Percentiles rank a stretch among this genome's conserved stretches.
Conservation (phyloP, 1,139 yeast species). For the Hyphopichia pseudoburtonii region DNA sequence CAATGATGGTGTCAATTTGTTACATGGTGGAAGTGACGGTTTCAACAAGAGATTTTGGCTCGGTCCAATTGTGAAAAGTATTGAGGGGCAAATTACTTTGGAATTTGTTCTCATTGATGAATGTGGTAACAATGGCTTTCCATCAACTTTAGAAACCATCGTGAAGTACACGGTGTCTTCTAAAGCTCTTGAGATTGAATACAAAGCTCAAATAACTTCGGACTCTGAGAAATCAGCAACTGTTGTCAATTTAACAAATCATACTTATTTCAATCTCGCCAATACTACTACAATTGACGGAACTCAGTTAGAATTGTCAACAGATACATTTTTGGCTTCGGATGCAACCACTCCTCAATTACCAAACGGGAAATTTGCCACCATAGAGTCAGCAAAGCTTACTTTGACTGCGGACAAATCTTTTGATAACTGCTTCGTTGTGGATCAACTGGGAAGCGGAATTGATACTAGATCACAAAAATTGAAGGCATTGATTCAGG, state of each 20-base stretch:
- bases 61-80: slow-evolving; percentile 48
- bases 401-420: slow-evolving; percentile 19
- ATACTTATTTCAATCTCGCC: slow-evolving; percentile 54
- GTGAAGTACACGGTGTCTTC: slow-evolving; percentile 43
- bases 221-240: slow-evolving; percentile 44
- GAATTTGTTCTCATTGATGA: slow-evolving; percentile 43
- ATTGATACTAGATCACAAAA: slow-evolving; percentile 45
- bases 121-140: slow-evolving; percentile 55
- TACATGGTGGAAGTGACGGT: slow-evolving; percentile 56
- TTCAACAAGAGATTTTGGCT: slow-evolving; percentile 49
- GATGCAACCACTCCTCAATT: slow-evolving; percentile 27
- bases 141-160: slow-evolving; percentile 47
- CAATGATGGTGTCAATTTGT: slow-evolving; percentile 44
- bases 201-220: slow-evolving; percentile 42
- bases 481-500: slow-evolving; percentile 41
- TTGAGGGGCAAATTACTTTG: slow-evolving; percentile 29
- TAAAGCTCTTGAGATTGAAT: slow-evolving; percentile 43
- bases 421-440: slow-evolving; percentile 56
- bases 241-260: slow-evolving; percentile 61
- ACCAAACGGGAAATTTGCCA: slow-evolving; percentile 53
- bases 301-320: slow-evolving; percentile 27
- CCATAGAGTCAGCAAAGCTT: slow-evolving; percentile 22
- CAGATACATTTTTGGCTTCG: slow-evolving; percentile 38
- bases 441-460: slow-evolving; percentile 26
- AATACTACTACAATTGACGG: slow-evolving; percentile 31